Evolutionary conservation across 164 flowering plant species (phyloP).

Genomic region (Stephania yunnanensis): DNA sequence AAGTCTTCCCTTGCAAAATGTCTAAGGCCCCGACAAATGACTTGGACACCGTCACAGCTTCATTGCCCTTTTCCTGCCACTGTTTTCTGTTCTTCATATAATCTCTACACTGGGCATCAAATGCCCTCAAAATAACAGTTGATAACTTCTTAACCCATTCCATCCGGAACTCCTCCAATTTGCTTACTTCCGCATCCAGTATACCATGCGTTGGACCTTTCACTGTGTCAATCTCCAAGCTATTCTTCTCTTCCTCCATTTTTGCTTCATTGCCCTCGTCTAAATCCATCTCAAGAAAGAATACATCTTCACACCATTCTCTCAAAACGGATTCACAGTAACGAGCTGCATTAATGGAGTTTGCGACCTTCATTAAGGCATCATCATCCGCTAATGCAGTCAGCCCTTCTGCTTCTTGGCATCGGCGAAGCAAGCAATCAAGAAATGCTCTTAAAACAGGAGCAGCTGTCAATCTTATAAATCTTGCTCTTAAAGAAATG

Average conservation of each 20-base stretch:
- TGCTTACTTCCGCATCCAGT: conserved; percentile 52
- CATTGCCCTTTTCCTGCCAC: conserved; percentile 82
- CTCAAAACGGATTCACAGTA: conserved; percentile 58
- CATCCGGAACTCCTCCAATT: conserved; percentile 50
- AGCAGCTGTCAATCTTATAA: conserved; percentile 50
- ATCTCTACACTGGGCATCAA: conserved; percentile 65
- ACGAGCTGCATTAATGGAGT: conserved; percentile 65
- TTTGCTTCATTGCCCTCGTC: conserved; percentile 13
- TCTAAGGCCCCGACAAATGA: conserved; percentile 69
- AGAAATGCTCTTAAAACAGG: conserved; percentile 59
- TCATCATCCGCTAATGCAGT: conserved; percentile 79
- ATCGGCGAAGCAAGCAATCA: conserved; percentile 53
- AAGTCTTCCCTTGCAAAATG: conserved; percentile 67
- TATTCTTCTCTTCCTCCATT: conserved; percentile 8
- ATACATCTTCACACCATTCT: conserved; percentile 80
- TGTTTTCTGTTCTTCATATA: conserved; percentile 77
- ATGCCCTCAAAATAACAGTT: conserved; percentile 76
- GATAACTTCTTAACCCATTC: conserved; percentile 83
- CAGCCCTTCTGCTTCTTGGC: conserved; percentile 97
- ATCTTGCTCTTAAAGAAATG: conserved; percentile 52
- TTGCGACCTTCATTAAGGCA: conserved; percentile 64
- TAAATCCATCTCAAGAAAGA: conserved; percentile 73
- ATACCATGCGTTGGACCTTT: conserved; percentile 33
- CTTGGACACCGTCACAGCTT: conserved; percentile 52
- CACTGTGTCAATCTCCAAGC: conserved; percentile 1